Evolutionary conservation across 192 early-diverging fungal species (phyloP).

Genomic region (Coemansia sp.): DNA sequence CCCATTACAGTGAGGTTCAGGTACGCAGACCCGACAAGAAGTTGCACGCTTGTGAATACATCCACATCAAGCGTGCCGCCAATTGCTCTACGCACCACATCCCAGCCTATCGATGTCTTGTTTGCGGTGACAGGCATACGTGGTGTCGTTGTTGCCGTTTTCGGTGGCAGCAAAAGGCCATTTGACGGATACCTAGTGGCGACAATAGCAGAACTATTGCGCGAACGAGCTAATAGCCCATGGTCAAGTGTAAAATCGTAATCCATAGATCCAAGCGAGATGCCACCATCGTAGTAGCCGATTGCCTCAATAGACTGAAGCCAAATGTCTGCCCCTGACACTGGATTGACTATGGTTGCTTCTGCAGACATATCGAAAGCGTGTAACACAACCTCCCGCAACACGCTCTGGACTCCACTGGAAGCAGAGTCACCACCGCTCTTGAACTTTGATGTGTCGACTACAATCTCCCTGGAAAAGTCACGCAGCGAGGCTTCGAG

Average conservation of each 20-base stretch:
- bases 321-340: conserved; percentile 44
- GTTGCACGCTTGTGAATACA: conserved; percentile 41
- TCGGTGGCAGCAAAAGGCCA: conserved; percentile 32
- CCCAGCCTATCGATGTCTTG: conserved; percentile 51
- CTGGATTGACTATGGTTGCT: conserved; percentile 44
- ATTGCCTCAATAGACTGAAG: conserved; percentile 39
- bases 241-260: conserved; percentile 30
- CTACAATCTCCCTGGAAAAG: conserved; percentile 21
- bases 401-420: not conserved
- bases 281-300: conserved; percentile 29
- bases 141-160: conserved; percentile 30
- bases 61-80: conserved; percentile 47
- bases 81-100: conserved; percentile 38
- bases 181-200: not conserved
- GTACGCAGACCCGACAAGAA: conserved; percentile 37
- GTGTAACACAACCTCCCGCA: conserved; percentile 37
- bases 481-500: conserved; percentile 37
- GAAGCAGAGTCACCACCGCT: not conserved
- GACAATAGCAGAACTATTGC: too few species aligned
- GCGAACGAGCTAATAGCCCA: not conserved
- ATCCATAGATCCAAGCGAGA: conserved; percentile 35
- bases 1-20: conserved; percentile 45
- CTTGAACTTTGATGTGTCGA: conserved; percentile 29
- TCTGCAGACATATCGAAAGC: conserved; percentile 37
- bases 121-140: conserved; percentile 35